A percentile compares a stretch with the other conserved stretches of the same genome.
phyloP scores from a whole-genome alignment of 768 basidiomycete species.

The Tylopilus sp. region DNA sequence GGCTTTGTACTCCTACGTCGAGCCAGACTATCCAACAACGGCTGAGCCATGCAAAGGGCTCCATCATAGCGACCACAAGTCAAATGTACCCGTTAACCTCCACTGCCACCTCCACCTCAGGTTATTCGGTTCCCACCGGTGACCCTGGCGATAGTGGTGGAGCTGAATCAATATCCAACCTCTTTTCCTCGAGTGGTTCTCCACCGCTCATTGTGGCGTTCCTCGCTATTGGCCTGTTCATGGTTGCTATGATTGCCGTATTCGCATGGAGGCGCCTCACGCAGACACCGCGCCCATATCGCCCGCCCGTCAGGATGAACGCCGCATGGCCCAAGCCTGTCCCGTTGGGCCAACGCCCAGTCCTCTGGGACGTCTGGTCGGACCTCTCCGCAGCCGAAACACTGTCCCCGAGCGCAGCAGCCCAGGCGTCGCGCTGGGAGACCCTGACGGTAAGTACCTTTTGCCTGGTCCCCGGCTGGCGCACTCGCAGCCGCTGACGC shows the following conservation, averaged over 20 bases:
- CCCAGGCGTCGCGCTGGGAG: constrained; percentile 34
- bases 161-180: not conserved
- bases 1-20: constrained; percentile 8
- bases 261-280: constrained; percentile 43
- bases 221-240: constrained; percentile 55
- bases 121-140: not conserved
- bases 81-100: constrained; percentile 2
- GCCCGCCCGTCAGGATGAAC: not conserved
- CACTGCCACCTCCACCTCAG: constrained; percentile 3
- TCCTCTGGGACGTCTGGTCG: constrained; percentile 45
- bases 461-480: not conserved
- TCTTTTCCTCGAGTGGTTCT: constrained; percentile 37
- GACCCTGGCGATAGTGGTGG: not conserved
- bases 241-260: constrained; percentile 44
- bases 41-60: constrained; percentile 10
- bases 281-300: constrained; percentile 16
- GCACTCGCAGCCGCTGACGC: too few species aligned
- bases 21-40: not conserved
- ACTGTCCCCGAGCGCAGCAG: too few species aligned
- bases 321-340: not conserved
- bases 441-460: constrained; percentile 38
- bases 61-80: constrained; percentile 16
- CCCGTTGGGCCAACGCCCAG: constrained; percentile 32
- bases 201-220: constrained; percentile 59
- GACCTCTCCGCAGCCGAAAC: not conserved